Base-by-base conservation (phyloP, 495 filamentous ascomycete genomes). In the Hapsidospora chrysogenum region DNA sequence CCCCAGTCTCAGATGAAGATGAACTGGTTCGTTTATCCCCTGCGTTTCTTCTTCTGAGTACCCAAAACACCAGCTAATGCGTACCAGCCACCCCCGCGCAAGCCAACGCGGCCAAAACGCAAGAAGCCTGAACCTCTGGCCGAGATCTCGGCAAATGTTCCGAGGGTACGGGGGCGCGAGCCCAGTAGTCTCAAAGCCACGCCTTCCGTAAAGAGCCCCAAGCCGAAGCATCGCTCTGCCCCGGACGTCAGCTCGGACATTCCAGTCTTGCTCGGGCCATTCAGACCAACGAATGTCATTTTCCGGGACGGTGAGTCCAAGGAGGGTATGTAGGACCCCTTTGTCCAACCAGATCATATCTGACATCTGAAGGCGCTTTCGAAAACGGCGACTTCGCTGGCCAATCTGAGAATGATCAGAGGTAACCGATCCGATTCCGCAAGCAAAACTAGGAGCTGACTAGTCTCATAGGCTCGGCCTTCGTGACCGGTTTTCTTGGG, bases 1-100 rank as follows among this genome's bases (percentile, higher is more conserved):
- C 68, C 0, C 21, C 37, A 17, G 7, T 27, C 19, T 33, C 37
- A 14, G 13, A 39, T 19, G 22, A 34, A 18, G 25, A 39, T 21
- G 37, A 33, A 29, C 10, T 31, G 37, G 31, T 33, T n/a, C 10
- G 31, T 33, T 2, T 18, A n/a, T n/a, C n/a, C n/a, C n/a, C n/a
- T n/a, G n/a, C n/a, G n/a, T n/a, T n/a, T n/a, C n/a, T n/a, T n/a
- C n/a, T n/a, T n/a, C n/a, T n/a, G n/a, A n/a, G n/a, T n/a, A n/a
- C n/a, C n/a, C n/a, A n/a, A n/a, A n/a, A n/a, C n/a, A n/a, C n/a
- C 1, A 13, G 14, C 25, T 30, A 18, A 37, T 11, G 15, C 13
- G 2, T 8, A 10, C 16, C 8, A 29, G 27, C 18, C 26, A 14
- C 27, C 27, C 3, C 19, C 36, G 0, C 28, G 22, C 15, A 37